phyloP scores from a whole-genome alignment of 2,329 filamentous ascomycete species.

The Macrophomina tecta region DNA sequence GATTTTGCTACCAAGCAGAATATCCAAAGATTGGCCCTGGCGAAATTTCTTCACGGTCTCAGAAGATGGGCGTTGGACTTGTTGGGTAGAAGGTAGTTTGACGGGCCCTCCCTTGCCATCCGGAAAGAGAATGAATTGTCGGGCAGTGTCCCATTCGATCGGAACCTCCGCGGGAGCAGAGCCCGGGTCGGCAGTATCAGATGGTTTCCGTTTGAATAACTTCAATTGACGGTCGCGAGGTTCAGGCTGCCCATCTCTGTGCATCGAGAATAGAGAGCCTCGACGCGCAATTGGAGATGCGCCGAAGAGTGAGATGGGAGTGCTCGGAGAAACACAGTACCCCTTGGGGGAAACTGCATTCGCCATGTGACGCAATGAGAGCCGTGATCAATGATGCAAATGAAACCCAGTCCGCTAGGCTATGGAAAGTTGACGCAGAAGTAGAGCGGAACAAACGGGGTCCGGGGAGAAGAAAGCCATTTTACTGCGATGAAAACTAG shows the following conservation, averaged over 20 bases:
- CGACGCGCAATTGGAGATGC: background rate
- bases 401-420: background rate
- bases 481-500: background rate
- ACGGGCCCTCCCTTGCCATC: background rate
- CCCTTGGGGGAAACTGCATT: background rate
- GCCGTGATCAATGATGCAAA: background rate
- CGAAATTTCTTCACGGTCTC: background rate
- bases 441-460: background rate
- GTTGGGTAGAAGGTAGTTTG: background rate
- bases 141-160: slow-evolving; percentile 4
- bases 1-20: background rate
- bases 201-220: background rate
- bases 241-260: background rate
- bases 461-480: background rate
- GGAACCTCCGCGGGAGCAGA: background rate
- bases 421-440: background rate
- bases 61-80: background rate
- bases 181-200: background rate
- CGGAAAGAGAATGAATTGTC: background rate
- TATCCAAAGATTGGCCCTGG: background rate
- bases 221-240: background rate
- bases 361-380: background rate
- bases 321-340: background rate
- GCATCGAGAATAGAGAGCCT: background rate
- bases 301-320: background rate